Conservation (phyloP, 257 asterid genomes). For the Jaltomata sinuosa region DNA sequence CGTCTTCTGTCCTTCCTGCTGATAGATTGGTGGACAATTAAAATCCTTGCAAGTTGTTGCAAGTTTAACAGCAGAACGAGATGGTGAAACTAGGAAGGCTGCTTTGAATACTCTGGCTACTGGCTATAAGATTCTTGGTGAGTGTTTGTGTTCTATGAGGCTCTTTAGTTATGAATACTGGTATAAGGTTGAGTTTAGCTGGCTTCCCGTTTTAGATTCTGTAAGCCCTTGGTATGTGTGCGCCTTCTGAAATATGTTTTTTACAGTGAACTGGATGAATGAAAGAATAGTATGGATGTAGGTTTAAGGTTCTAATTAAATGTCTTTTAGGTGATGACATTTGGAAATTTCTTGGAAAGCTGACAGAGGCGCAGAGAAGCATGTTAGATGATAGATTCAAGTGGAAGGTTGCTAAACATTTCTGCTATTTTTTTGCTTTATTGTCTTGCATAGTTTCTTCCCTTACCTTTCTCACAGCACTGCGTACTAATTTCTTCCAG, state of each 20-base stretch:
- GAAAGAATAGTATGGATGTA: background rate
- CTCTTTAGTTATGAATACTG: background rate
- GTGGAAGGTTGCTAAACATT: constrained; percentile 68
- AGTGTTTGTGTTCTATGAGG: constrained; percentile 20
- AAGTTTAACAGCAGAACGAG: constrained; percentile 94
- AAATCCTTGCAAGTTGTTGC: constrained; percentile 97
- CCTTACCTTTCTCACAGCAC: background rate
- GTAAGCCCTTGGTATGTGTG: background rate
- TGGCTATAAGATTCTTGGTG: constrained; percentile 95
- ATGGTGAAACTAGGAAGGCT: constrained; percentile 93
- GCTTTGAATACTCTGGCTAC: constrained; percentile 87
- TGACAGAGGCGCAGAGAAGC: constrained; percentile 96
- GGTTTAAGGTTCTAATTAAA: background rate
- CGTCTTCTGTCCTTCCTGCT: background rate
- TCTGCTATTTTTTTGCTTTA: background rate
- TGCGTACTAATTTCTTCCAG: constrained; percentile 24
- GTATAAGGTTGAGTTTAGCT: background rate
- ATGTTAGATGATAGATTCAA: constrained; percentile 97
- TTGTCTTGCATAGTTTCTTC: background rate
- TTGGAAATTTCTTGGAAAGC: constrained; percentile 95
- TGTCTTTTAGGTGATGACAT: constrained; percentile 77
- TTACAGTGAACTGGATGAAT: background rate
- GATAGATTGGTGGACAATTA: constrained; percentile 76
- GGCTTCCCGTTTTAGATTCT: background rate
- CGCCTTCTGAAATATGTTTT: background rate